These are phyloP conservation scores for Carallia pectinifolia DNA, from an alignment of 345 rosid species.

Conservation along the genomic window DNA sequence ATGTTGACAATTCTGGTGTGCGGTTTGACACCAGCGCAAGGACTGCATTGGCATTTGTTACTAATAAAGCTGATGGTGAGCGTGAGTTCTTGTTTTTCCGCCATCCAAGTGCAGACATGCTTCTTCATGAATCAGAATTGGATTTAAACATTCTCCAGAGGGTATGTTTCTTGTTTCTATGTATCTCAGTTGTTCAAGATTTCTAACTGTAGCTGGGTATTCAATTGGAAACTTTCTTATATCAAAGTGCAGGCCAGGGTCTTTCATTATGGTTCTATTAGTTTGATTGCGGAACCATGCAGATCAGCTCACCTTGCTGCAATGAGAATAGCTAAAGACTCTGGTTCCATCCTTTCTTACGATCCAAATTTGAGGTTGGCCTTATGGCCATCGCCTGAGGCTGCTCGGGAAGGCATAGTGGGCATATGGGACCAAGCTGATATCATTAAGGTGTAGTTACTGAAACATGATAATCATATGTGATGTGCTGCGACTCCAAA, in stretches of 20 bases:
- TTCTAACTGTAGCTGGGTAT: slow-evolving; percentile 11
- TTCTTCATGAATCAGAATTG: slow-evolving; percentile 78
- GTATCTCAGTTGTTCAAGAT: not conserved
- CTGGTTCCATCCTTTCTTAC: slow-evolving; percentile 84
- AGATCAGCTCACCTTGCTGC: slow-evolving; percentile 92
- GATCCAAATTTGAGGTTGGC: slow-evolving; percentile 93
- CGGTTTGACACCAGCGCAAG: slow-evolving; percentile 77
- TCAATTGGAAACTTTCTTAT: slow-evolving; percentile 5
- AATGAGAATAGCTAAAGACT: slow-evolving; percentile 64
- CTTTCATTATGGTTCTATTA: slow-evolving; percentile 94
- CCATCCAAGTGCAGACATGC: slow-evolving; percentile 99
- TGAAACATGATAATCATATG: not conserved
- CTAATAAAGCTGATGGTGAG: slow-evolving; percentile 86
- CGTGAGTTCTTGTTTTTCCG: slow-evolving; percentile 97
- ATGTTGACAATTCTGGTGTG: slow-evolving; percentile 77
- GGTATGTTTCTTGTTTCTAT: slow-evolving; percentile 38
- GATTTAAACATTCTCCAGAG: slow-evolving; percentile 60
- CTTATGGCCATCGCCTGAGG: slow-evolving; percentile 86
- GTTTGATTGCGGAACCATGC: slow-evolving; percentile 96
- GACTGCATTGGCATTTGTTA: slow-evolving; percentile 92
- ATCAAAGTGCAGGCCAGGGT: slow-evolving; percentile 62
- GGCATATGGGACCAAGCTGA: slow-evolving; percentile 92
- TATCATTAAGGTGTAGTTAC: slow-evolving; percentile 63
- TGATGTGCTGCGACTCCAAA: no score
- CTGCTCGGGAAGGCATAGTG: slow-evolving; percentile 82